Evolutionary conservation across 495 filamentous ascomycete species (phyloP).

Genomic region (Penicillium herquei): DNA sequence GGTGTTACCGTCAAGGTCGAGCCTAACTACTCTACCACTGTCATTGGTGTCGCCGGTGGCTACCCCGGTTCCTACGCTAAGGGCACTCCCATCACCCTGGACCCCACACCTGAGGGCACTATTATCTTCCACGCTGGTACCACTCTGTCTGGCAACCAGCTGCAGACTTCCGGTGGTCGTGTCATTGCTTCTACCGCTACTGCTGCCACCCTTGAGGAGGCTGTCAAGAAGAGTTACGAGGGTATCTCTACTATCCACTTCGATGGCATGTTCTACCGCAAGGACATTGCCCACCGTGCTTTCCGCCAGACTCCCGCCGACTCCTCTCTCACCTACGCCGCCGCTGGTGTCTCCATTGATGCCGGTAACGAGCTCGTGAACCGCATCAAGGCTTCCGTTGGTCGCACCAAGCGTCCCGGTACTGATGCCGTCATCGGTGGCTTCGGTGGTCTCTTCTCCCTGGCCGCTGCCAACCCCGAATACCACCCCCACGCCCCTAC

Average conservation of each 20-base stretch:
- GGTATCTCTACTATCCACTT: constrained; percentile 79
- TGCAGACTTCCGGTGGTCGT: constrained; percentile 79
- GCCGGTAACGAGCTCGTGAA: constrained; percentile 88
- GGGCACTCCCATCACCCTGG: constrained; percentile 69
- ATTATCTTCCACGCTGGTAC: constrained; percentile 95
- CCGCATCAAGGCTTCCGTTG: constrained; percentile 80
- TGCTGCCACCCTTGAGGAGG: constrained; percentile 71
- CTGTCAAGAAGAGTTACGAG: constrained; percentile 78
- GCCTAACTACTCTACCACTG: constrained; percentile 74
- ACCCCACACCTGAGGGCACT: constrained; percentile 48
- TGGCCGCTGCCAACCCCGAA: constrained; percentile 64
- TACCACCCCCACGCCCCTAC: constrained; percentile 70
- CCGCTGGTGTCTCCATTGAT: constrained; percentile 88
- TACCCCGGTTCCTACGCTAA: constrained; percentile 90
- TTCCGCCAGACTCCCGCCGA: constrained; percentile 40
- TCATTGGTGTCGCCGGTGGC: constrained; percentile 91
- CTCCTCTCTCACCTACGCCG: constrained; percentile 82
- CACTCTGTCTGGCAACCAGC: constrained; percentile 54
- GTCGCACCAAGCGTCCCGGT: constrained; percentile 76
- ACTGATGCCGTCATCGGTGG: constrained; percentile 91
- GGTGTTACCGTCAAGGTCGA: constrained; percentile 66
- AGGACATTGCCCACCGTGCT: constrained; percentile 81
- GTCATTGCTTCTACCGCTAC: constrained; percentile 87
- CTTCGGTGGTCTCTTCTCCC: constrained; percentile 87
- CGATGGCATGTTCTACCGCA: constrained; percentile 86